Percentiles rank a stretch among this genome's conserved stretches.
These are phyloP conservation scores for Zasmidium angulare DNA, from an alignment of 2,329 filamentous ascomycete genomes.

Conservation along the genomic window DNA sequence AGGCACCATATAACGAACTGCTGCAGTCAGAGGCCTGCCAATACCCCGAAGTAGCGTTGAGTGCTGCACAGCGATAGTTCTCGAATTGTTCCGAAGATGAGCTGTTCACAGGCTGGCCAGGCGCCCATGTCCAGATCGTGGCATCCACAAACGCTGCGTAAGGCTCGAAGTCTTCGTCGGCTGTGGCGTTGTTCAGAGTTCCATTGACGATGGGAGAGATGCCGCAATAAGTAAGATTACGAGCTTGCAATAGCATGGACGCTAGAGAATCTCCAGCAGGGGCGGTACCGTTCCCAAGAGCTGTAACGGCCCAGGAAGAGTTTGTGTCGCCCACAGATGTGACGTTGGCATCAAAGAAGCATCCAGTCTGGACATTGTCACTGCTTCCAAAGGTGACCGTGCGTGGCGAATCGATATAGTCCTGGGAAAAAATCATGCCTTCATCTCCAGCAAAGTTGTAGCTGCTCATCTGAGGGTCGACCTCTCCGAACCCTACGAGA, in stretches of 20 bases:
- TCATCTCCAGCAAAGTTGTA: constrained; percentile 58
- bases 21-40: constrained; percentile 61
- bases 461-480: constrained; percentile 57
- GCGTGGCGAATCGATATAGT: constrained; percentile 43
- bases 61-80: constrained; percentile 55
- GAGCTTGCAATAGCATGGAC: constrained; percentile 32
- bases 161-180: constrained; percentile 46
- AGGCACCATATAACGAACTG: constrained; percentile 53
- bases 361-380: constrained; percentile 52
- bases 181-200: constrained; percentile 54
- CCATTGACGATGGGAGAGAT: constrained; percentile 60
- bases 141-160: constrained; percentile 55
- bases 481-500: constrained; percentile 54
- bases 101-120: constrained; percentile 54
- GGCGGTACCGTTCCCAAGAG: constrained; percentile 17
- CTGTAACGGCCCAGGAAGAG: constrained; percentile 54
- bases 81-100: constrained; percentile 31
- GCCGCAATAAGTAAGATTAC: constrained; percentile 56
- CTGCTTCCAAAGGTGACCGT: constrained; percentile 37
- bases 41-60: constrained; percentile 52
- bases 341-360: constrained; percentile 51
- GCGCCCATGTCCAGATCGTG: constrained; percentile 62
- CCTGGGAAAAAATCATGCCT: constrained; percentile 51
- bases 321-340: constrained; percentile 46
- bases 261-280: constrained; percentile 12